phyloP scores from a whole-genome alignment of 2,329 filamentous ascomycete species.

The Myriosclerotinia curreyana region DNA sequence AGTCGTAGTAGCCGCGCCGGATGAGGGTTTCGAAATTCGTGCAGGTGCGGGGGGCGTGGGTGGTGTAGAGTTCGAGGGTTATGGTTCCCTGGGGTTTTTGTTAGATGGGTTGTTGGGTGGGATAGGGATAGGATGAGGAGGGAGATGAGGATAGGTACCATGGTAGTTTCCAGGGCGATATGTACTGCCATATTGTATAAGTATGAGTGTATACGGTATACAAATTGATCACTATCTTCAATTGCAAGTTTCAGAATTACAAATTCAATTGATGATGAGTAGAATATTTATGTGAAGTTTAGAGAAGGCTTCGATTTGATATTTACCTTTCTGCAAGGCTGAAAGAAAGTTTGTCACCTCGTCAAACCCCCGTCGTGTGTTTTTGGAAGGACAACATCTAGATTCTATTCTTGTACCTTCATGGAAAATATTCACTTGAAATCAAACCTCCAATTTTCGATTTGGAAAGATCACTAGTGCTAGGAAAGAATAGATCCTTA shows the following conservation, averaged over 20 bases:
- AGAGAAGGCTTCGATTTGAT: constrained; percentile 11
- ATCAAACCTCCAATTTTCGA: neutral
- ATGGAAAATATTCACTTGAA: neutral
- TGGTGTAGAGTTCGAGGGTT: constrained; percentile 82
- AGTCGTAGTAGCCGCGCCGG: constrained; percentile 82
- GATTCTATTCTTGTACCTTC: neutral
- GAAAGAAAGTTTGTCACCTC: constrained; percentile 11
- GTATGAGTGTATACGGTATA: neutral
- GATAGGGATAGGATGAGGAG: neutral
- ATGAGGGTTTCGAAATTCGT: constrained; percentile 82
- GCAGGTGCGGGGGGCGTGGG: constrained; percentile 83
- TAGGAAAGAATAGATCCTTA: neutral
- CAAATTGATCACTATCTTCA: neutral
- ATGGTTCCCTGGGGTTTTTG: constrained; percentile 64
- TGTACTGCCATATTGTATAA: constrained; percentile 65
- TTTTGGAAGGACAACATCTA: constrained; percentile 4
- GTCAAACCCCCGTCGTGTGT: neutral
- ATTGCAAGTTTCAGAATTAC: neutral
- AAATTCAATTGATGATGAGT: neutral
- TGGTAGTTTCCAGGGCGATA: constrained; percentile 78
- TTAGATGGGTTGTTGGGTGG: constrained; percentile 5
- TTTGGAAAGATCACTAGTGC: too few relatives aligned
- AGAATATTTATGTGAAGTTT: neutral
- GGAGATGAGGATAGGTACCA: constrained; percentile 52
- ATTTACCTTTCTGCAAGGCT: constrained; percentile 19